Evolutionary conservation across 176 grass and related monocot species (phyloP), one percentile per base, ranked within the genome.

Genomic region (Bothriochloa decipiens): DNA sequence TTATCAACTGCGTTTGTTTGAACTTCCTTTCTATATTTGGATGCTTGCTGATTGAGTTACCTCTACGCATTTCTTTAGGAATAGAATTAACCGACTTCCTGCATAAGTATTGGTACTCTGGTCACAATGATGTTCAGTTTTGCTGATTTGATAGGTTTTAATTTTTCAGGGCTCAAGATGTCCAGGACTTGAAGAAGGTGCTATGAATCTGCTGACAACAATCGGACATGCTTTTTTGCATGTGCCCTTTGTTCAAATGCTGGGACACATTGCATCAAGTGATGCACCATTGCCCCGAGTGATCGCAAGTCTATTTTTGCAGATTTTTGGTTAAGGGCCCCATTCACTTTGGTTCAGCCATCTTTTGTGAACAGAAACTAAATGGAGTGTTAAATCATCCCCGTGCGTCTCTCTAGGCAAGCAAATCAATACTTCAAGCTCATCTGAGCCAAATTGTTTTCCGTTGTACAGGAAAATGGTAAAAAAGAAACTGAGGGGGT

Each of bases 381-480:
- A 46, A 84, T 76, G 2, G 6, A 83, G 63, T 75, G 64, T 47
- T 75, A 77, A 70, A 86, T 76, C 63, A 46, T 89, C 60, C 32
- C 46, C 27, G 65, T 74, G 45, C 33, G 45, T 71, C 27, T 43
- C 26, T 76, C 41, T 65, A 70, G 70, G 20, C 70, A 71, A 53
- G 23, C 81, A 82, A 75, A 70, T 76, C 76, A 29, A 40, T 72
- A 79, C 61, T 53, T 20, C 25, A 84, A 65, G 53, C 65, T 81
- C 76, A 84, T 84, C 29, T 70, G 41, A 46, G 81, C 71, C 25
- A 68, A 87, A 76, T 80, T 71, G 66, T 87, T 89, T 83, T 72
- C 65, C 43, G 42, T 22, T 89, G 90, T 89, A 89, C 84, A 87
- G 80, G 70, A 82, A 68, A 70, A 53, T 36, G 75, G 70, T 63